phyloP scores from a whole-genome alignment of 192 early-diverging fungal genomes.

The Backusella macrospora region DNA sequence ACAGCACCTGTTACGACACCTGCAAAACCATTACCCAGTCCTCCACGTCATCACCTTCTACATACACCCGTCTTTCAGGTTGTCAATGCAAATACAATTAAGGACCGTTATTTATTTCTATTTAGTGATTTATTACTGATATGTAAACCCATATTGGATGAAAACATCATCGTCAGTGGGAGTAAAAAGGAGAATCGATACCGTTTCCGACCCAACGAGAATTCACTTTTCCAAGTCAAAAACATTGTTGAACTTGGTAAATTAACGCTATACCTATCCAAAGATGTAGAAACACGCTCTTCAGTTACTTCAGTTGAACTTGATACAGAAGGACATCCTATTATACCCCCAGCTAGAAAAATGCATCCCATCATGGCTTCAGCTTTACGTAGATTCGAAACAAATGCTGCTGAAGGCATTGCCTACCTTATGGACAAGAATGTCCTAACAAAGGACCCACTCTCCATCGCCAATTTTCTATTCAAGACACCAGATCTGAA shows the following conservation, averaged over 20 bases:
- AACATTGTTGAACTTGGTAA: slow-evolving; percentile 54
- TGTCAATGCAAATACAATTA: slow-evolving; percentile 64
- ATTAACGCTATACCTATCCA: slow-evolving; percentile 46
- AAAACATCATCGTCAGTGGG: slow-evolving; percentile 38
- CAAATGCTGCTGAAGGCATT: slow-evolving; percentile 58
- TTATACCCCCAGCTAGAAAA: slow-evolving; percentile 46
- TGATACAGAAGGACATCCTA: slow-evolving; percentile 5
- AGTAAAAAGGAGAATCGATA: slow-evolving; percentile 13
- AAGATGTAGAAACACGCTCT: slow-evolving; percentile 37
- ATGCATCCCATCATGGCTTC: slow-evolving; percentile 61
- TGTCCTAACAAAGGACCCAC: slow-evolving; percentile 55
- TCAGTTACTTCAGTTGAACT: not conserved
- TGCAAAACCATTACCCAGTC: not conserved
- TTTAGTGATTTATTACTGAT: slow-evolving; percentile 68
- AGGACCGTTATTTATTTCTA: slow-evolving; percentile 69
- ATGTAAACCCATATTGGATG: slow-evolving; percentile 62
- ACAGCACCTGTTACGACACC: not conserved
- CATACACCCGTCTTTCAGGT: slow-evolving; percentile 67
- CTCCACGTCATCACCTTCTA: slow-evolving; percentile 55
- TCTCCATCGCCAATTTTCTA: slow-evolving; percentile 66
- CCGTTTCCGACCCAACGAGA: slow-evolving; percentile 41
- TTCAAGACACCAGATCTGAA: slow-evolving; percentile 68
- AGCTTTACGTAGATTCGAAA: slow-evolving; percentile 61
- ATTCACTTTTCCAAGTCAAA: slow-evolving; percentile 58
- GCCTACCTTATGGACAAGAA: slow-evolving; percentile 60